A percentile compares a stretch with the other conserved stretches of the same genome.
Conservation (phyloP, 495 filamentous ascomycete genomes). For the Penicillium fimorum region DNA sequence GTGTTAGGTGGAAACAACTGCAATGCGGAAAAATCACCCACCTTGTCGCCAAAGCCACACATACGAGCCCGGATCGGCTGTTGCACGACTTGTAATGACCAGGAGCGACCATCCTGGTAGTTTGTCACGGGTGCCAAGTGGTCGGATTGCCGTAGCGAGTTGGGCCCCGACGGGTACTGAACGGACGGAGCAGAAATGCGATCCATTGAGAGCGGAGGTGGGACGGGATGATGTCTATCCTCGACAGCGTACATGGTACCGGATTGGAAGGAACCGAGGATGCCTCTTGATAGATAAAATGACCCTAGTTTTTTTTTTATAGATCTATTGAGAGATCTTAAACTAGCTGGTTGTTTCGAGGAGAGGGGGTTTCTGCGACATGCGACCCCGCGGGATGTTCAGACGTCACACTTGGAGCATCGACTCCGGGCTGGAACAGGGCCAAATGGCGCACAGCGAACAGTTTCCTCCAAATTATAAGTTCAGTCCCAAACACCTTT, state of each 20-base stretch:
- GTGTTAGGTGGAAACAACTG: slow-evolving; percentile 1
- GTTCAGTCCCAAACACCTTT: not conserved
- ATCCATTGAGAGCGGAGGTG: slow-evolving; percentile 49
- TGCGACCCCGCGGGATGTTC: slow-evolving; percentile 31
- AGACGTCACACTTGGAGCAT: slow-evolving; percentile 38
- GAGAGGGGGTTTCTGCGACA: slow-evolving; percentile 17
- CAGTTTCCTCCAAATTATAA: not conserved
- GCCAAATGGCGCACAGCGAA: slow-evolving; percentile 10
- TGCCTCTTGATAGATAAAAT: slow-evolving; percentile 12
- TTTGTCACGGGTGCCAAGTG: slow-evolving; percentile 42
- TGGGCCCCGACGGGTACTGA: slow-evolving; percentile 41
- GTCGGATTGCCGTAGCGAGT: slow-evolving; percentile 33
- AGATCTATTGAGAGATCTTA: slow-evolving; percentile 19
- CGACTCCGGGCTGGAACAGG: slow-evolving; percentile 23
- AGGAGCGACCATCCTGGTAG: slow-evolving; percentile 48
- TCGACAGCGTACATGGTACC: slow-evolving; percentile 47
- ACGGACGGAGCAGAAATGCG: slow-evolving; percentile 44
- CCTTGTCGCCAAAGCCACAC: slow-evolving; percentile 99
- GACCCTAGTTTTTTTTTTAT: not conserved
- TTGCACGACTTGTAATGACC: slow-evolving; percentile 80
- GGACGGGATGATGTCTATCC: slow-evolving; percentile 43
- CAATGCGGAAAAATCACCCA: slow-evolving; percentile 35
- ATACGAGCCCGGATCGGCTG: slow-evolving; percentile 93
- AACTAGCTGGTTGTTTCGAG: slow-evolving; percentile 8
- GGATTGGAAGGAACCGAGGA: slow-evolving; percentile 28